Evolutionary conservation across 1,284 basidiomycete genomes (phyloP), one percentile per base, ranked within the genome.

Genomic region (Binderoboletus segoi): DNA sequence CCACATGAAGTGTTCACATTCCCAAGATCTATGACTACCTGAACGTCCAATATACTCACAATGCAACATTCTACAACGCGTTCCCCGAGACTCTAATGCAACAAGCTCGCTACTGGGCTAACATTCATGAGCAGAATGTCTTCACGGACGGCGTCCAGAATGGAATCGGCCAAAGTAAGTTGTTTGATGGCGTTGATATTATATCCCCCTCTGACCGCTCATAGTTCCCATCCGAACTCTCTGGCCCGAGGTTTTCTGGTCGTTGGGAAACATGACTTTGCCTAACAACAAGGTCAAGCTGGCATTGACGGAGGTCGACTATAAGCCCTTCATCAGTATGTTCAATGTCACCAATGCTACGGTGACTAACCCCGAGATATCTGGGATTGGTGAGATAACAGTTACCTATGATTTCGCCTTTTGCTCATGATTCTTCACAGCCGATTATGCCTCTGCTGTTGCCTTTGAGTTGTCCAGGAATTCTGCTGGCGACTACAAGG

Each of bases 241-340:
- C 54, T 71, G 78, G 50, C 77, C 78, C 1, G 71, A 77, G n/a
- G 72, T 84, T 53, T 70, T 81, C 53, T 71, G 71, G 54, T 71
- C 74, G 2, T 64, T 83, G 56, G 63, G 69, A 16, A 69, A 70
- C 40, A 75, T 84, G 61, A 73, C 75, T 11, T 73, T 78, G 57
- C 37, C 68, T 12, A 64, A 67, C 16, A 73, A 75, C 60, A 68
- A 71, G 15, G 72, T 82, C 61, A 80, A 80, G 62, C 40, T 84
- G 30, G 71, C 73, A 1, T 69, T 80, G 55, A 70, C 77, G 45
- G 73, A 65, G 52, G 69, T 77, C 21, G 76, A 78, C 51, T 83
- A 83, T 71, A 82, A 82, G 66, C 82, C 82, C 8, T 80, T 83
- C 68, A 74, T 83, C 40, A 76, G 76, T 51, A 64, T 82, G 32